A percentile compares a stretch with the other conserved stretches of the same genome.
Evolutionary conservation across 768 basidiomycete genomes (phyloP).

Genomic region (Lentinus tigrinus): DNA sequence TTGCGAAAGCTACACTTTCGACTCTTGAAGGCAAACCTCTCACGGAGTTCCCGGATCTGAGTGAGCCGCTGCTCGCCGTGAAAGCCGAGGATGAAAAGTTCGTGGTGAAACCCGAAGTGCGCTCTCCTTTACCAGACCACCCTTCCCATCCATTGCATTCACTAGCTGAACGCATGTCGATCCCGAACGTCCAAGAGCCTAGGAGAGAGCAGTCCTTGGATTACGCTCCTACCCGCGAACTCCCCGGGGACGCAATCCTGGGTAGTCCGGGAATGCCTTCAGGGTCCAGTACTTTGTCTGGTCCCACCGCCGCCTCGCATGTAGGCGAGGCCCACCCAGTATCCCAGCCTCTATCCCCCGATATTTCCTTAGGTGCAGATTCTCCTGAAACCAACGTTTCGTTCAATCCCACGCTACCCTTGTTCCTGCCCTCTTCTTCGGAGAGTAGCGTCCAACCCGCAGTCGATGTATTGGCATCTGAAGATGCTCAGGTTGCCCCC

Average conservation of each 20-base stretch:
- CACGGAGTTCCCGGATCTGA: neutral
- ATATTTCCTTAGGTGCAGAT: neutral
- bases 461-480: no score
- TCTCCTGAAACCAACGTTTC: neutral
- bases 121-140: neutral
- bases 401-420: neutral
- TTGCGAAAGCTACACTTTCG: no score
- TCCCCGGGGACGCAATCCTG: no score
- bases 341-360: neutral
- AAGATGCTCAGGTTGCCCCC: neutral
- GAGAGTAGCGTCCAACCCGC: no score
- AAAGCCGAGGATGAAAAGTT: neutral
- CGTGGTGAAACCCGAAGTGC: neutral
- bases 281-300: neutral
- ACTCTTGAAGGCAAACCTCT: neutral
- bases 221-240: neutral
- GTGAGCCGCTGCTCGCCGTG: neutral
- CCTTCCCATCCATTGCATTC: neutral
- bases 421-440: no score
- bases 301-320: neutral
- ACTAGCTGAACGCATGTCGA: neutral
- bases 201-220: neutral
- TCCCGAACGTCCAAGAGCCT: neutral
- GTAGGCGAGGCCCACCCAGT: neutral
- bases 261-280: neutral